A percentile compares a stretch with the other conserved stretches of the same genome.
phyloP scores from a whole-genome alignment of 148 eudicot species.

The Rhododendron vialii region DNA sequence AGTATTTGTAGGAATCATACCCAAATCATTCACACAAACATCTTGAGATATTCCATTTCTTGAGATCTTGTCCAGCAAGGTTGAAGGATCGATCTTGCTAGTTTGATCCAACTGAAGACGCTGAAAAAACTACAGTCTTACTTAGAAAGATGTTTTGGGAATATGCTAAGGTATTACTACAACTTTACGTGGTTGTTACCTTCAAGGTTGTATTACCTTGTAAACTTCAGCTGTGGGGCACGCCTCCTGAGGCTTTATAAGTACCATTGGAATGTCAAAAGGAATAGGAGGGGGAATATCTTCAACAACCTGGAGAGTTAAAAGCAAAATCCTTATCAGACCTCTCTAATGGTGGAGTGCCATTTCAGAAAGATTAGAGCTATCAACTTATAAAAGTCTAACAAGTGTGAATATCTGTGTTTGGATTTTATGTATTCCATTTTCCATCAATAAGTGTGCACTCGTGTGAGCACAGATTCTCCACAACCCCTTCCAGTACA shows the following conservation, averaged over 20 bases:
- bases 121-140: constrained; percentile 31
- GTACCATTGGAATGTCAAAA: constrained; percentile 76
- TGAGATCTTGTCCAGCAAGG: constrained; percentile 76
- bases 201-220: constrained; percentile 49
- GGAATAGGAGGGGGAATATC: constrained; percentile 74
- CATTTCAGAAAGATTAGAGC: neutral
- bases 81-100: constrained; percentile 66
- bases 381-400: neutral
- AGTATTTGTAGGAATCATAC: constrained; percentile 31
- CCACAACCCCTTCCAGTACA: neutral
- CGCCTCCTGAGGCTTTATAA: constrained; percentile 88
- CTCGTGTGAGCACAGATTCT: neutral
- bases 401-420: neutral
- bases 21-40: constrained; percentile 92
- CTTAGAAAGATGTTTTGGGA: constrained; percentile 8
- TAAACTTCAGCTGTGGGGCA: constrained; percentile 95
- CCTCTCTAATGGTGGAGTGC: neutral
- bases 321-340: neutral
- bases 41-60: constrained; percentile 81
- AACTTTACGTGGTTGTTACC: neutral
- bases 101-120: constrained; percentile 62
- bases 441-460: neutral
- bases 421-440: neutral
- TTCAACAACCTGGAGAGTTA: constrained; percentile 50
- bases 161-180: neutral